Evolutionary conservation across 139 green algal species (phyloP), one percentile per base, ranked within the genome.

Genomic region (Asterochloris sp.): DNA sequence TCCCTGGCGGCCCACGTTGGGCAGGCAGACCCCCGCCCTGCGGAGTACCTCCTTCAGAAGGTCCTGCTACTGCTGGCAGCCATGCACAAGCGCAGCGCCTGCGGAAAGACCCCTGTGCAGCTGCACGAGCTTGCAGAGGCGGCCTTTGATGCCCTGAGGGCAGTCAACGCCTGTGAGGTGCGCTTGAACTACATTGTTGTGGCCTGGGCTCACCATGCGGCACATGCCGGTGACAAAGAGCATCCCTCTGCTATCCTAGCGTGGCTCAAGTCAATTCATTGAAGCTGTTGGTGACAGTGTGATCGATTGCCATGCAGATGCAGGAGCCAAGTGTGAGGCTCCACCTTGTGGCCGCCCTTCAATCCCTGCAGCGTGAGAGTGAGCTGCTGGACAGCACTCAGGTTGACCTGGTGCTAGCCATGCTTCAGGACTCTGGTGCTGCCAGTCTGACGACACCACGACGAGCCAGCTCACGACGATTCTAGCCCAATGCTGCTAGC

Each of bases 21-120:
- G 16, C 24, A 26, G 13, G 28, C 73, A 24, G 27, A 54, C 0
- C 15, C 78, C 10, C 8, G 16, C 24, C 68, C 78, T 66, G 24
- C 82, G 76, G 69, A 83, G 69, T 86, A 67, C 68, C 83, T 86
- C 78, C 83, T 86, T 78, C 83, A 86, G 78, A 82, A 80, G 77
- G 78, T 78, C 28, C 83, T 83, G 12, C 67, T 81, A n/a, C n/a
- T 83, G 28, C 77, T 83, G 78, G 79, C 71, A 13, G 68, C n/a
- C 38, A 64, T 86, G 77, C 60, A 80, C 62, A 64, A 74, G 69
- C 78, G 83, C 0, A 27, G 24, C 11, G 61, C 71, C 14, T 63
- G 69, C 54, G 83, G 71, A 62, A 28, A 69, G n/a, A 64, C 79
- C 13, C 83, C 83, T 76, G 27, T 61, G 12, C 83, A 86, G 71